A percentile compares a stretch with the other conserved stretches of the same genome.
phyloP scores from a whole-genome alignment of 2,329 filamentous ascomycete genomes.

The Cucurbitaria berberidis region DNA sequence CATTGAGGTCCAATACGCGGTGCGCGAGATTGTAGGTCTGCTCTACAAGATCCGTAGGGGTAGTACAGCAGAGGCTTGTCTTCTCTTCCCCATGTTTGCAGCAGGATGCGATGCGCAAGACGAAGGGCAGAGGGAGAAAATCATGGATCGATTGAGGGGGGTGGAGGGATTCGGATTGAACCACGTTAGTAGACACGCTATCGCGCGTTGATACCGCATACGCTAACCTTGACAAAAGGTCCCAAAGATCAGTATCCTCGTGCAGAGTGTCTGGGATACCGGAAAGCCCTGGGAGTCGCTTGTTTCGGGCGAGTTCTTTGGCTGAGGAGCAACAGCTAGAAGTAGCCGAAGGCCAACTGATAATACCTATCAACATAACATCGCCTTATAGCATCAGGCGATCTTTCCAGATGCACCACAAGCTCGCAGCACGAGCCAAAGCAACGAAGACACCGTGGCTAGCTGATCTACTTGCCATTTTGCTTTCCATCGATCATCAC shows the following conservation, averaged over 20 bases:
- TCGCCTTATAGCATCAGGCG: background rate
- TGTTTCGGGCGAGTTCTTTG: slow-evolving; percentile 71
- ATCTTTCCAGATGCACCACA: background rate
- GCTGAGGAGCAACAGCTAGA: slow-evolving; percentile 36
- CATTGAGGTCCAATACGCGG: slow-evolving; percentile 66
- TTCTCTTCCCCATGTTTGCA: slow-evolving; percentile 82
- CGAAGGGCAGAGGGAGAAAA: slow-evolving; percentile 61
- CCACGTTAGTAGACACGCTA: slow-evolving; percentile 60
- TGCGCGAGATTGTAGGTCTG: slow-evolving; percentile 67
- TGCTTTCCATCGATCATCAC: too few species aligned
- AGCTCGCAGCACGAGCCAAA: background rate
- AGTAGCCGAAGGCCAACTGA: background rate
- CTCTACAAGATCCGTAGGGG: slow-evolving; percentile 68
- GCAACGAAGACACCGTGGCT: background rate
- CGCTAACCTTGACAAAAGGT: slow-evolving; percentile 51
- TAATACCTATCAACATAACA: background rate
- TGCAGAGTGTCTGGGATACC: slow-evolving; percentile 74
- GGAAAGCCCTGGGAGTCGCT: slow-evolving; percentile 72
- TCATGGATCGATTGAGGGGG: slow-evolving; percentile 69
- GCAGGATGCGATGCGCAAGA: slow-evolving; percentile 76
- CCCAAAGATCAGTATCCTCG: slow-evolving; percentile 65
- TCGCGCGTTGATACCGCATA: background rate
- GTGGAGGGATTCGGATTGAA: slow-evolving; percentile 78
- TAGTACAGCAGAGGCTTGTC: slow-evolving; percentile 74
- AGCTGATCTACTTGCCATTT: background rate